Evolutionary conservation across 2,329 filamentous ascomycete species (phyloP), one percentile per base, ranked within the genome.

Genomic region (Arthroderma sp.): DNA sequence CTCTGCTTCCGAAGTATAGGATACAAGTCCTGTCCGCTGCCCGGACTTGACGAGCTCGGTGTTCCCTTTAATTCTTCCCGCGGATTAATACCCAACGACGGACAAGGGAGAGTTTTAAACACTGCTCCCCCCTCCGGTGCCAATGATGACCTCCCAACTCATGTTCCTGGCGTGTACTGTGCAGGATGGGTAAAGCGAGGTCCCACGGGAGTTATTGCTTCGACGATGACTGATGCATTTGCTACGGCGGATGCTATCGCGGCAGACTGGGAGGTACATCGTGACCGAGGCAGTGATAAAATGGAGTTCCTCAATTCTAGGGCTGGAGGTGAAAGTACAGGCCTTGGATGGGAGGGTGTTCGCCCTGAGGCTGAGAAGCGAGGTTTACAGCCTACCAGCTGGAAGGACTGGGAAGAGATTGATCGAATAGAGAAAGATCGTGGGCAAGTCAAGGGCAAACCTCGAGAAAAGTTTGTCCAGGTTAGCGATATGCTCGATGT

Each of bases 121-220:
- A 73, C 73, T 2, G 58, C 62, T 7, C 13, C 44, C 9, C 41
- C 61, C 15, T 58, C 58, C 33, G 35, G 57, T 59, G 15, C 56
- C 59, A 9, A 61, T 58, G 19, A 61, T 57, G 25, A 55, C 62
- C 0, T 63, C 9, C 60, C 61, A 7, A 62, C 65, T 0, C 67
- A 81, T 69, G 66, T 87, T 0, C 82, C 85, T 0, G 89, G 91
- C 0, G 71, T 95, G 28, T 98, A 98, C 73, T 95, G 90, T 63
- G 87, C 91, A 15, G 93, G 93, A 0, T 98, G 93, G 93, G 90
- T 96, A 8, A 97, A 97, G 74, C 82, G 86, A 37, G 93, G 93
- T 0, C 91, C 93, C 0, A 96, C 90, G 0, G 93, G 93, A 1
- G 91, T 97, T 2, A 98, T 98, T 69, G 91, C 91, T 1, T 90